Base-by-base conservation (phyloP, 371 early-diverging fungal genomes). In the Zychaea mexicana region DNA sequence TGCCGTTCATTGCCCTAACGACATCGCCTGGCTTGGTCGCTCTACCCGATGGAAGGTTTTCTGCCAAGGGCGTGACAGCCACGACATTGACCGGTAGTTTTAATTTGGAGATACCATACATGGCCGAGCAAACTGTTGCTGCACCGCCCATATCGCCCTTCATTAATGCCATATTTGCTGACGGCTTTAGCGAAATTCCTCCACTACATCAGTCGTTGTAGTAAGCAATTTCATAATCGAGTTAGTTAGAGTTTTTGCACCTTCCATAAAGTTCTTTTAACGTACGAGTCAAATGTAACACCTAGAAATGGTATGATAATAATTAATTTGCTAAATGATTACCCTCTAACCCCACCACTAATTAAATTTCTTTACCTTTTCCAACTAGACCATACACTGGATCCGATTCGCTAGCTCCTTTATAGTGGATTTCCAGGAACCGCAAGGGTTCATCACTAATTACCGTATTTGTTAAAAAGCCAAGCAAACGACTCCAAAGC, bases 131-230 rank as follows among this genome's bases (percentile, higher is more conserved):
- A 1, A 92, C 90, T n/a, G 89, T 83, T 7, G 93, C 93, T 6
- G 92, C 94, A 27, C 96, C 96, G 49, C 88, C 89, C 94, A 94
- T 94, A 69, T 95, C 94, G 21, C 85, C 90, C 71, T 92, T 94
- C 96, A 95, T 94, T 28, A 78, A 60, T 2, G 73, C 80, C 94
- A 95, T 94, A 58, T 83, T 84, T 52, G 79, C 71, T 26, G 92
- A 85, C 5, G 94, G 93, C 69, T 95, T 95, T 64, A 94, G 66
- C 4, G 90, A 90, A 60, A 94, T 92, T 68, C 96, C 96, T 39
- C 96, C 96, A 30, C 86, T 85, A 58, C 28, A 33, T 33, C 33
- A 33, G 33, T 8, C 8, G 5, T 8, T 33, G 12, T 33, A 33
- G 33, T 33, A 33, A 33, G 12, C 5, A 33, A 21, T n/a, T 22